Conservation (phyloP, 2,329 filamentous ascomycete species). For the Epichloe amarillans region DNA sequence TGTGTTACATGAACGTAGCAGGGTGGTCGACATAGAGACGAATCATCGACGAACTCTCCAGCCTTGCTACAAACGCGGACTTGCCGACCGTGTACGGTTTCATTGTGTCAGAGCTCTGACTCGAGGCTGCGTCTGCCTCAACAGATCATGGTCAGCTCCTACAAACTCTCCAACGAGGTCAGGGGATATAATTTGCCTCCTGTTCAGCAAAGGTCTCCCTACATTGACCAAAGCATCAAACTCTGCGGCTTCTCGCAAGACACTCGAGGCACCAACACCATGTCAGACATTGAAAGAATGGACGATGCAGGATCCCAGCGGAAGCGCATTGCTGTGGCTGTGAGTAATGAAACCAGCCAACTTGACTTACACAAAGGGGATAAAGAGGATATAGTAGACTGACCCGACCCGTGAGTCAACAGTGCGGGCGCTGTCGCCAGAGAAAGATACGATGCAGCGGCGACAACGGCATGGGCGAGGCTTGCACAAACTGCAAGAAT, state of each 20-base stretch:
- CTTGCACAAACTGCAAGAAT: slow-evolving; percentile 72
- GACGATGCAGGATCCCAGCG: slow-evolving; percentile 32
- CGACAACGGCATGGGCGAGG: slow-evolving; percentile 59
- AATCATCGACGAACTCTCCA: neutral
- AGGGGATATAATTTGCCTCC: slow-evolving; percentile 1
- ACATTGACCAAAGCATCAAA: neutral
- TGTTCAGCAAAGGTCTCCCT: neutral
- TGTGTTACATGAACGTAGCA: slow-evolving; percentile 1
- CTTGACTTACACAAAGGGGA: neutral
- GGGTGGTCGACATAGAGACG: neutral
- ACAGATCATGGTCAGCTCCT: slow-evolving; percentile 4
- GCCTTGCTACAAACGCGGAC: neutral
- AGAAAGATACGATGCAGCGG: slow-evolving; percentile 93
- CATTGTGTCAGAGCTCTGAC: neutral
- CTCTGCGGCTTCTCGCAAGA: neutral
- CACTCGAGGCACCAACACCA: neutral
- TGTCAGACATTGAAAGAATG: slow-evolving; percentile 3
- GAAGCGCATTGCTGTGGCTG: slow-evolving; percentile 46
- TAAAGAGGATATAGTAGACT: slow-evolving; percentile 6
- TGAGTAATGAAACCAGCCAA: slow-evolving; percentile 23
- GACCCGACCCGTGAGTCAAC: neutral
- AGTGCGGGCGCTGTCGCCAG: slow-evolving; percentile 85
- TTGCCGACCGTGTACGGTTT: neutral
- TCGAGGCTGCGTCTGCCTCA: neutral
- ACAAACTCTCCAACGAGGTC: neutral